phyloP scores from a whole-genome alignment of 2,329 filamentous ascomycete genomes.

The Tolypocladium amazonense region DNA sequence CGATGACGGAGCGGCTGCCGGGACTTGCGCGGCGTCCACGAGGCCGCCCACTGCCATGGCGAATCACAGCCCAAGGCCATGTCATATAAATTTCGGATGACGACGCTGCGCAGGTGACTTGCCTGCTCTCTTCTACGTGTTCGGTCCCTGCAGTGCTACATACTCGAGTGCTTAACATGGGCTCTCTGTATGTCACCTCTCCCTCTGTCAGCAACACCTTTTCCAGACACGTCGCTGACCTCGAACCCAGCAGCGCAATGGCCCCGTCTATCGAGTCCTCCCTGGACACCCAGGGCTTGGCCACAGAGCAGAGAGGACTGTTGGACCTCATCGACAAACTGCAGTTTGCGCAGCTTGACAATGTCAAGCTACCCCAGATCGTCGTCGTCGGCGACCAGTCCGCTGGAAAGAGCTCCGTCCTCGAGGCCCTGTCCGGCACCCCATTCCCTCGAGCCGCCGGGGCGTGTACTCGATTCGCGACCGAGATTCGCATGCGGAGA shows the following conservation, averaged over 20 bases:
- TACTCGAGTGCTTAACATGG: constrained; percentile 1
- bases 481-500: constrained; percentile 45
- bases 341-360: constrained; percentile 40
- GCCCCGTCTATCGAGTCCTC: constrained; percentile 34
- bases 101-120: neutral
- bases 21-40: neutral
- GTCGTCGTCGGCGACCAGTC: constrained; percentile 56
- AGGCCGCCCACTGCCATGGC: neutral
- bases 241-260: constrained; percentile 18
- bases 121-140: neutral
- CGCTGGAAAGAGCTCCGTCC: constrained; percentile 52
- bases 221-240: constrained; percentile 5
- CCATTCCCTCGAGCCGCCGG: constrained; percentile 49
- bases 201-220: neutral
- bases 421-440: constrained; percentile 53
- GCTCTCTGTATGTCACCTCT: constrained; percentile 4
- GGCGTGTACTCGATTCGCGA: constrained; percentile 52
- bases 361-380: constrained; percentile 47
- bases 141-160: neutral
- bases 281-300: constrained; percentile 37
- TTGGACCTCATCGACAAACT: constrained; percentile 47
- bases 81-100: neutral
- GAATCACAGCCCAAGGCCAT: neutral
- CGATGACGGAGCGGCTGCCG: neutral
- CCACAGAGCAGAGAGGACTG: constrained; percentile 43